phyloP scores from a whole-genome alignment of 345 rosid species.

The Crucihimalaya himalaica region DNA sequence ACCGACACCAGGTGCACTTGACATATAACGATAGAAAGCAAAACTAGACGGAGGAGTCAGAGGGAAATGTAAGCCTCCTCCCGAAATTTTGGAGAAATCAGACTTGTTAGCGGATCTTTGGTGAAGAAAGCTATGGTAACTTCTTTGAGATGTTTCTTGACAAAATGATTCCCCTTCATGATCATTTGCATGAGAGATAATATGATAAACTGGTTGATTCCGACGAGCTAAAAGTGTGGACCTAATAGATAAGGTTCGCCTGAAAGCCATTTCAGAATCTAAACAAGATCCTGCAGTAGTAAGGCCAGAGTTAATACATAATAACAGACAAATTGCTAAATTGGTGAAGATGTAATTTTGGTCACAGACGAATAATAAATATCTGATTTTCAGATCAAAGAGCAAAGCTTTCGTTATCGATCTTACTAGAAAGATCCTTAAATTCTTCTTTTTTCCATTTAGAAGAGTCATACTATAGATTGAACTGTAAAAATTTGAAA shows the following conservation, averaged over 20 bases:
- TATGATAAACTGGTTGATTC: slow-evolving; percentile 43
- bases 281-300: slow-evolving; percentile 28
- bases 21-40: slow-evolving; percentile 59
- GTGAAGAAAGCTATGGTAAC: slow-evolving; percentile 41
- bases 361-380: background rate
- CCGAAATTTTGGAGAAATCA: slow-evolving; percentile 23
- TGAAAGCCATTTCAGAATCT: slow-evolving; percentile 56
- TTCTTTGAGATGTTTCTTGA: slow-evolving; percentile 41
- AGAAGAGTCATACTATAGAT: background rate
- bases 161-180: slow-evolving; percentile 24
- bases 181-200: slow-evolving; percentile 48
- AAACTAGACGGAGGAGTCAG: slow-evolving; percentile 42
- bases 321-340: background rate
- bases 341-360: slow-evolving; percentile 7
- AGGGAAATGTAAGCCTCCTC: slow-evolving; percentile 40
- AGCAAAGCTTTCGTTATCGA: background rate
- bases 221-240: slow-evolving; percentile 46
- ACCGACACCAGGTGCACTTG: slow-evolving; percentile 50
- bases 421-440: background rate
- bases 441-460: too few relatives aligned
- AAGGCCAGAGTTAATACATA: background rate
- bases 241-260: slow-evolving; percentile 55
- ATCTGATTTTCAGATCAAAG: slow-evolving; percentile 15
- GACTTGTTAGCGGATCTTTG: slow-evolving; percentile 41
- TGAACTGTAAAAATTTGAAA: background rate